A percentile compares a stretch with the other conserved stretches of the same genome.
phyloP scores from a whole-genome alignment of 257 asterid species.

The Solanum ossicruentum region DNA sequence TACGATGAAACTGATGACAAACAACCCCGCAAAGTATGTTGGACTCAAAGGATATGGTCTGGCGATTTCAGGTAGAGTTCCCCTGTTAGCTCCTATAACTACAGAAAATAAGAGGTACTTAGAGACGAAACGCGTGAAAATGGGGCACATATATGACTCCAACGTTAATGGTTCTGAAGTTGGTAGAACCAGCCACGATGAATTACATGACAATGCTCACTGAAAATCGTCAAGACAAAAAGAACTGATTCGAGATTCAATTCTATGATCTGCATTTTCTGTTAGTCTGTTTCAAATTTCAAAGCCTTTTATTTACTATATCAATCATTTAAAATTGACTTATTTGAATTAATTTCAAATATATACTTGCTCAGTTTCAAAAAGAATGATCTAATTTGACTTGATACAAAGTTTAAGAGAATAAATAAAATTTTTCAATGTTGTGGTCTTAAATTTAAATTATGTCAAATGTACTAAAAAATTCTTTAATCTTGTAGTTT shows the following conservation, averaged over 20 bases:
- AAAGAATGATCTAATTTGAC: too few relatives aligned
- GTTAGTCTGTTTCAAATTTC: background rate
- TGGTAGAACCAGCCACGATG: background rate
- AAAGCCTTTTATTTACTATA: background rate
- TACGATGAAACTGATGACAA: conserved; percentile 94
- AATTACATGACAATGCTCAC: background rate
- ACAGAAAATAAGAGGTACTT: conserved; percentile 72
- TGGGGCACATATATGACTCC: conserved; percentile 79
- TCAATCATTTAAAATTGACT: background rate
- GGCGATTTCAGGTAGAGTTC: conserved; percentile 73
- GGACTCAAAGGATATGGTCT: conserved; percentile 94
- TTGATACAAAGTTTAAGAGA: too few relatives aligned
- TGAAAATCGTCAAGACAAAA: background rate
- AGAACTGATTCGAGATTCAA: background rate
- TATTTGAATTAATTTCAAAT: background rate
- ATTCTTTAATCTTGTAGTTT: too few relatives aligned
- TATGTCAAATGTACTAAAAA: too few relatives aligned
- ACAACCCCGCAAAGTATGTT: conserved; percentile 85
- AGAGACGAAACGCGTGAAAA: conserved; percentile 77
- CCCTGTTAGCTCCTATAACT: conserved; percentile 65
- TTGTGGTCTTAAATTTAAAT: too few relatives aligned
- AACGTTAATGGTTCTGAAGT: background rate
- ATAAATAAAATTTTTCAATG: too few relatives aligned
- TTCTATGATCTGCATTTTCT: background rate
- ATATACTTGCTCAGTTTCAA: too few relatives aligned